Conservation (phyloP, 73 alveolate genomes). For the Tetrahymena elliotti region DNA sequence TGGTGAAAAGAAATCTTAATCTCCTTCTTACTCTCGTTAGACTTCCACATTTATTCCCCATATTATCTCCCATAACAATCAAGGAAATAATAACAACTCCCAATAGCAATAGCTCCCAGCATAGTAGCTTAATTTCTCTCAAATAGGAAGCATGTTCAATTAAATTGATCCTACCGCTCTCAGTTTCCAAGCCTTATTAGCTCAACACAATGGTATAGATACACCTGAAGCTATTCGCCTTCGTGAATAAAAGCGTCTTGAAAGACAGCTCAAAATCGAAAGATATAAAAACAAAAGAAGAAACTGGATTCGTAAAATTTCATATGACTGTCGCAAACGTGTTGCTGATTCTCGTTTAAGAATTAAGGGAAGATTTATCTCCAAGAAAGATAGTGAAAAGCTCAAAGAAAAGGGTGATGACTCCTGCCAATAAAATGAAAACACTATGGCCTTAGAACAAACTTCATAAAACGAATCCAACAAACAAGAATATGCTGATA, state of each 20-base stretch:
- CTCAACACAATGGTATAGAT: background rate
- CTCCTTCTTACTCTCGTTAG: background rate
- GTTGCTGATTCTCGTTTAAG: conserved; percentile 25
- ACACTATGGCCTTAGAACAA: background rate
- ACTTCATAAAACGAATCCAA: background rate
- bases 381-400: conserved; percentile 11
- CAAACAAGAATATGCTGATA: background rate
- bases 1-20: background rate
- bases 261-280: conserved; percentile 25
- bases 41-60: background rate
- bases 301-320: conserved; percentile 24
- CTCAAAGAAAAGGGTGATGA: background rate
- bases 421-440: background rate
- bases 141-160: background rate
- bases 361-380: conserved; percentile 35
- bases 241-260: conserved; percentile 12
- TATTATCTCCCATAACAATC: background rate
- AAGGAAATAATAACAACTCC: background rate
- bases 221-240: background rate
- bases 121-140: background rate
- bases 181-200: background rate
- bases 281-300: conserved; percentile 40
- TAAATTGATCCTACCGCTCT: background rate
- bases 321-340: conserved; percentile 15
- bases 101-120: background rate